These are phyloP conservation scores for Cryptococcus sp. DNA, from an alignment of 1,284 basidiomycete genomes.

Conservation along the genomic window DNA sequence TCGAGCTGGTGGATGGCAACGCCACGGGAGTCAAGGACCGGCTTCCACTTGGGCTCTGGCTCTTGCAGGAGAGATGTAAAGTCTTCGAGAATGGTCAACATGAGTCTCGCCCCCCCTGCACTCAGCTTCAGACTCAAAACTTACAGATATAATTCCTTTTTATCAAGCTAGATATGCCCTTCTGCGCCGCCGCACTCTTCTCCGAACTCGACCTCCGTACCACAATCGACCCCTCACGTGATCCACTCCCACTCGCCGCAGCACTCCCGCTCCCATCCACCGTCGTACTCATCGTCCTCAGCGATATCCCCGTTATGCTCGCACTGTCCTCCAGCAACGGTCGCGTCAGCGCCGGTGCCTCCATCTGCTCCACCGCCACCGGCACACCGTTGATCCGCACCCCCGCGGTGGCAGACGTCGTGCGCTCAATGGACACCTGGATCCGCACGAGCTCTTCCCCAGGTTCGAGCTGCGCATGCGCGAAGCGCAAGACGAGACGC, in stretches of 20 bases:
- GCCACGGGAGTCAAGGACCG: conserved; percentile 77
- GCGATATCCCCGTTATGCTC: conserved; percentile 39
- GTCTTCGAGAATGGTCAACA: conserved; percentile 49
- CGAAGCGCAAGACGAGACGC: conserved; percentile 64
- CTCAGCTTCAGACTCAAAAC: conserved; percentile 5
- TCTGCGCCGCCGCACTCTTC: conserved; percentile 64
- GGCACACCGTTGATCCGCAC: conserved; percentile 79
- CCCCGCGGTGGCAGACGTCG: conserved; percentile 52
- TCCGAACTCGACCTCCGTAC: conserved; percentile 41
- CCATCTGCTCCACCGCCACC: conserved; percentile 59
- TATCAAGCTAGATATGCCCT: conserved; percentile 76
- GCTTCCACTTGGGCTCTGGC: conserved; percentile 94
- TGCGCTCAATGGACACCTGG: conserved; percentile 71
- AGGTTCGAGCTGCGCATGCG: conserved; percentile 61
- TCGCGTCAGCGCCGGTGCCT: conserved; percentile 8
- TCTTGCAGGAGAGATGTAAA: conserved; percentile 96
- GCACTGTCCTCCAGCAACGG: conserved; percentile 42
- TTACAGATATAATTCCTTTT: conserved; percentile 85
- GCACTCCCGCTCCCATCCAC: conserved; percentile 16
- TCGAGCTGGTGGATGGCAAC: conserved; percentile 93
- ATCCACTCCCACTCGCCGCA: conserved; percentile 12
- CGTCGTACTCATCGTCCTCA: conserved; percentile 34
- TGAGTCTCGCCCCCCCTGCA: background rate
- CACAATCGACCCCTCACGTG: conserved; percentile 13
- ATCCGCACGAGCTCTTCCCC: conserved; percentile 72